Evolutionary conservation across 2,329 filamentous ascomycete species (phyloP).

Genomic region (Peltaster fructicola): DNA sequence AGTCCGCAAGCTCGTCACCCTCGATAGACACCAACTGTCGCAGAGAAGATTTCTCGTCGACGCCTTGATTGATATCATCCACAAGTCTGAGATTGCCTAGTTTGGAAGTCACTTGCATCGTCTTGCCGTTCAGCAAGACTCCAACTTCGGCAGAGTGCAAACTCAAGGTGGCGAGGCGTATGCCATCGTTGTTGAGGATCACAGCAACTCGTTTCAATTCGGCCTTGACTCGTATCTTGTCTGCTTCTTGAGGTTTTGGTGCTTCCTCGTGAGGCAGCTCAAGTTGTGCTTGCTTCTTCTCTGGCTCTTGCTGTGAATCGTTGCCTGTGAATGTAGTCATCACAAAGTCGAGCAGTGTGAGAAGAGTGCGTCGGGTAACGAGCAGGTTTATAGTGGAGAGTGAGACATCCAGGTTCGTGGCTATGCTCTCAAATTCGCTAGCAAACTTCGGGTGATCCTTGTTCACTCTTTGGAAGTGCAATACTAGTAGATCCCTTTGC

Average conservation of each 20-base stretch:
- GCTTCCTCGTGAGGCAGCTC: constrained; percentile 16
- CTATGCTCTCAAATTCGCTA: constrained; percentile 78
- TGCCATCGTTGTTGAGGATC: constrained; percentile 94
- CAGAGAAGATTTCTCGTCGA: constrained; percentile 61
- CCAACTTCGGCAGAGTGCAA: constrained; percentile 85
- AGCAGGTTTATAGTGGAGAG: constrained; percentile 94
- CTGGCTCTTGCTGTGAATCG: constrained; percentile 5
- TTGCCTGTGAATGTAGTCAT: constrained; percentile 63
- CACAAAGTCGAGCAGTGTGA: constrained; percentile 87
- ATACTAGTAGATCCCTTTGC: constrained; percentile 62
- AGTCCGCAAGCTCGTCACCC: constrained; percentile 87
- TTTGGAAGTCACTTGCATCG: constrained; percentile 73
- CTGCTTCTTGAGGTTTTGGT: constrained; percentile 28
- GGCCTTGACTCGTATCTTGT: constrained; percentile 84
- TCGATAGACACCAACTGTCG: constrained; percentile 86
- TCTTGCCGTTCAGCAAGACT: constrained; percentile 68
- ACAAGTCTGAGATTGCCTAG: constrained; percentile 77
- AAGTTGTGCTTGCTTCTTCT: constrained; percentile 9
- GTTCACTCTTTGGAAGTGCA: constrained; percentile 84
- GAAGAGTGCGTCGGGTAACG: constrained; percentile 77
- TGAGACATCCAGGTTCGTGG: constrained; percentile 77
- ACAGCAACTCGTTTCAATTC: constrained; percentile 85
- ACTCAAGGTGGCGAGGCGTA: constrained; percentile 78
- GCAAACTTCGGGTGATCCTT: constrained; percentile 84
- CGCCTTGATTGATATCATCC: constrained; percentile 86